These are phyloP conservation scores for Gossypium aridum DNA, from an alignment of 441 rosid genomes.

Conservation along the genomic window DNA sequence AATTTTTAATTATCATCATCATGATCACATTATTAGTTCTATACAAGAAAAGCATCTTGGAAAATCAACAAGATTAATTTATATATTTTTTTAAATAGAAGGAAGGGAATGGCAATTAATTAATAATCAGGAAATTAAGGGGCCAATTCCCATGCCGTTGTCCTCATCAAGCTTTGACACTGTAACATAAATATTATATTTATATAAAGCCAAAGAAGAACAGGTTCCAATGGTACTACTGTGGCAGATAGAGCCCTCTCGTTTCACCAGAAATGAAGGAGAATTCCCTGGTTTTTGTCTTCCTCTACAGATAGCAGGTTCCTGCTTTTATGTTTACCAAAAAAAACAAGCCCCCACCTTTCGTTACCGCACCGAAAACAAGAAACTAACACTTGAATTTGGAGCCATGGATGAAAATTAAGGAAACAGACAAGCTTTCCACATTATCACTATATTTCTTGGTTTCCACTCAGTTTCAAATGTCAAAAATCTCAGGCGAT, in stretches of 20 bases:
- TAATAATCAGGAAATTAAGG: neutral
- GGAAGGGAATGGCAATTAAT: neutral
- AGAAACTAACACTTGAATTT: conserved; percentile 13
- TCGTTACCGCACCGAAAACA: neutral
- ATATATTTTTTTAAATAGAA: neutral
- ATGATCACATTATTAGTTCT: neutral
- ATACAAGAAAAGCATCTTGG: neutral
- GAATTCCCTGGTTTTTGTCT: conserved; percentile 37
- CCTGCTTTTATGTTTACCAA: conserved; percentile 34
- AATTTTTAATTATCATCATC: neutral
- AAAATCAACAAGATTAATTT: neutral
- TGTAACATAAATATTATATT: conserved; percentile 7
- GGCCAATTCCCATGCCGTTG: conserved; percentile 15
- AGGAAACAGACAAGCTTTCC: conserved; percentile 1
- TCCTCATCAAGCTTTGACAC: conserved; percentile 13
- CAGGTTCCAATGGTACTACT: conserved; percentile 28
- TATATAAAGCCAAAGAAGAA: conserved; percentile 47
- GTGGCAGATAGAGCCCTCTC: conserved; percentile 1
- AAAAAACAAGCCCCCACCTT: conserved; percentile 18
- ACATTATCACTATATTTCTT: conserved; percentile 1
- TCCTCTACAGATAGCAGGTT: conserved; percentile 26
- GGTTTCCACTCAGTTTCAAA: conserved; percentile 8
- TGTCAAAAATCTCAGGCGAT: conserved; percentile 60
- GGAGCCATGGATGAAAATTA: conserved; percentile 1
- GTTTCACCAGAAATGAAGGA: conserved; percentile 25